Percentiles rank a stretch among this genome's conserved stretches.
Conservation (phyloP, 208 protist species). For the Leishmania gerbilli region DNA sequence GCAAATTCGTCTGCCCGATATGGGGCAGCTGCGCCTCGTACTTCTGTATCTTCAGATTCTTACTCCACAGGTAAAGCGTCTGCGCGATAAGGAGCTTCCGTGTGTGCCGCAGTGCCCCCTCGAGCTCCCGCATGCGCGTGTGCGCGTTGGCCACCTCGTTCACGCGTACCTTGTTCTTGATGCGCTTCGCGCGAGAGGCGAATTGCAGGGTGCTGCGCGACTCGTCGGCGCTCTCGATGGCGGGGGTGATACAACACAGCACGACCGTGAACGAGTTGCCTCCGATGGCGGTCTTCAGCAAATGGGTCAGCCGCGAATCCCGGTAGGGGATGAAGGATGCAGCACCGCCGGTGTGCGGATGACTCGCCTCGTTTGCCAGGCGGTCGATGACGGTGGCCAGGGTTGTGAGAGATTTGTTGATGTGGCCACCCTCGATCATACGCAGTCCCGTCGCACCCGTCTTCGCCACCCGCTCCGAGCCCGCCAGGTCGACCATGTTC, state of each 20-base stretch:
- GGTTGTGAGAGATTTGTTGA: constrained; percentile 87
- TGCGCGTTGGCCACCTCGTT: constrained; percentile 70
- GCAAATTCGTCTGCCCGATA: background rate
- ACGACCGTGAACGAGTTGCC: constrained; percentile 96
- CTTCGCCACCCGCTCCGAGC: constrained; percentile 93
- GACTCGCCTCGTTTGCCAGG: constrained; percentile 31
- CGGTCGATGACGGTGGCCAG: constrained; percentile 82
- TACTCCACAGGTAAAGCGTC: constrained; percentile 81
- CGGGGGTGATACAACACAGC: constrained; percentile 77
- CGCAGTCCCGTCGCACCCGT: constrained; percentile 90
- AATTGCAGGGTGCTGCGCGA: constrained; percentile 85
- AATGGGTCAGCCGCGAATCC: constrained; percentile 92
- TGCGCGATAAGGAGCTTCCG: constrained; percentile 50
- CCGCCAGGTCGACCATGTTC: constrained; percentile 95
- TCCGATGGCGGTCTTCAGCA: constrained; percentile 92
- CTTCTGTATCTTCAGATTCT: constrained; percentile 40
- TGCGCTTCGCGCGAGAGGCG: constrained; percentile 62
- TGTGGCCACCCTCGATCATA: constrained; percentile 94
- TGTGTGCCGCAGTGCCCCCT: constrained; percentile 44
- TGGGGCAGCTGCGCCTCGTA: constrained; percentile 29
- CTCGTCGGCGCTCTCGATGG: constrained; percentile 65
- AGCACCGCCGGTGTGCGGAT: constrained; percentile 7
- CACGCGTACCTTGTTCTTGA: constrained; percentile 62
- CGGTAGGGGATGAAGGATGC: constrained; percentile 89
- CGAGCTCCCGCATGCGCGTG: constrained; percentile 48